These are phyloP conservation scores for Diutina sp. DNA, from an alignment of 1,139 yeast species.

Conservation along the genomic window DNA sequence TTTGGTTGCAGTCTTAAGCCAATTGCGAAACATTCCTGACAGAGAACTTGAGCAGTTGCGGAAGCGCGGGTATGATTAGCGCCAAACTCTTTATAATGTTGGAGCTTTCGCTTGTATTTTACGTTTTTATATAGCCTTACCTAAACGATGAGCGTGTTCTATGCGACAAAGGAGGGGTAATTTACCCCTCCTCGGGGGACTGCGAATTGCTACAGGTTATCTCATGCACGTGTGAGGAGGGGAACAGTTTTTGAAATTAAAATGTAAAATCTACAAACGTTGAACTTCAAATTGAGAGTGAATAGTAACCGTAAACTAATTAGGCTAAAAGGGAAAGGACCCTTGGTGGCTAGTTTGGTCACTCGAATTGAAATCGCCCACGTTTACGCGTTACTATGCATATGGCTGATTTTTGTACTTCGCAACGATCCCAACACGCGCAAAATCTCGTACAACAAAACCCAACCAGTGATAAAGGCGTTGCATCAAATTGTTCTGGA, in stretches of 20 bases:
- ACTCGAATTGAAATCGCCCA: too few species aligned
- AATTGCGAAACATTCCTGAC: neutral
- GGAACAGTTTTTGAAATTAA: too few species aligned
- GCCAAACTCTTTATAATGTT: neutral
- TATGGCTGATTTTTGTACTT: neutral
- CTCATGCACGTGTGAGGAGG: neutral
- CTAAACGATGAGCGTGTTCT: neutral
- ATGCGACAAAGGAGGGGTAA: neutral
- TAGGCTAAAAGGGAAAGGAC: neutral
- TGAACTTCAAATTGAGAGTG: too few species aligned
- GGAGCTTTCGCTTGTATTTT: neutral
- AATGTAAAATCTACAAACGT: too few species aligned
- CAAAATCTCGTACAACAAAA: neutral
- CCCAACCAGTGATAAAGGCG: neutral
- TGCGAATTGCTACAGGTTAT: neutral
- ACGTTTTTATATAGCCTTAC: too few species aligned
- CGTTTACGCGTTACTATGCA: neutral
- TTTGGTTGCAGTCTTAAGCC: neutral
- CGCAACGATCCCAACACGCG: neutral
- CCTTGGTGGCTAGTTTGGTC: neutral
- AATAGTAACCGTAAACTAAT: too few species aligned
- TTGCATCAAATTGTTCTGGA: neutral
- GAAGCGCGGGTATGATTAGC: neutral
- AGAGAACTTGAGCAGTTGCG: neutral
- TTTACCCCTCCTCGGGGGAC: neutral